Conservation (phyloP, 257 asterid genomes). For the Linaria vulgaris region DNA sequence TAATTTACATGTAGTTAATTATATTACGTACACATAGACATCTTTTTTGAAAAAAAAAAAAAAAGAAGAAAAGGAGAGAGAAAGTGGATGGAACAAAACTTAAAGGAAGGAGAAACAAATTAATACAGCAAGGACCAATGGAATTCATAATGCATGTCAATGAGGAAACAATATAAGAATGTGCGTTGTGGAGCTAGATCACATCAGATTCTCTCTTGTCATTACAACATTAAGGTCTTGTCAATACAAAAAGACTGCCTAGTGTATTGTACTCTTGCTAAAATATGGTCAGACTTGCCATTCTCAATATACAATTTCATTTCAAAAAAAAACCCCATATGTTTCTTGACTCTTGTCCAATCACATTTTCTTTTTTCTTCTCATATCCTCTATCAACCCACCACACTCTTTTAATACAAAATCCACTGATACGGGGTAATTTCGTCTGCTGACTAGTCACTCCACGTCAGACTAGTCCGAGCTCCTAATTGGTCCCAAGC, state of each 20-base stretch:
- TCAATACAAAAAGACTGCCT: conserved; percentile 47
- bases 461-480: too few relatives aligned
- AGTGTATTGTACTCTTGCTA: conserved; percentile 3
- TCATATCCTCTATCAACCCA: conserved; percentile 32
- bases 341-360: conserved; percentile 47
- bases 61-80: background rate
- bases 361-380: conserved; percentile 21
- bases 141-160: conserved; percentile 28
- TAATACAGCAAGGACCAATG: background rate
- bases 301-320: conserved; percentile 35
- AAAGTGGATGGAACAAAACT: background rate
- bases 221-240: conserved; percentile 43
- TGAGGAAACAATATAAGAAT: conserved; percentile 20
- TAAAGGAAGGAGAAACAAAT: conserved; percentile 1
- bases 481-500: too few relatives aligned
- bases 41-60: too few relatives aligned
- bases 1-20: too few relatives aligned
- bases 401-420: conserved; percentile 21
- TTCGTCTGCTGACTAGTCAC: too few relatives aligned
- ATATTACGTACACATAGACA: too few relatives aligned
- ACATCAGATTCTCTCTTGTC: conserved; percentile 40
- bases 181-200: conserved; percentile 43
- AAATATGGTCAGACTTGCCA: conserved; percentile 18
- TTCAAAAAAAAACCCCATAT: conserved; percentile 29
- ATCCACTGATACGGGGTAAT: too few relatives aligned